Conservation (phyloP, 2,329 filamentous ascomycete genomes). For the Myotisia sp. region DNA sequence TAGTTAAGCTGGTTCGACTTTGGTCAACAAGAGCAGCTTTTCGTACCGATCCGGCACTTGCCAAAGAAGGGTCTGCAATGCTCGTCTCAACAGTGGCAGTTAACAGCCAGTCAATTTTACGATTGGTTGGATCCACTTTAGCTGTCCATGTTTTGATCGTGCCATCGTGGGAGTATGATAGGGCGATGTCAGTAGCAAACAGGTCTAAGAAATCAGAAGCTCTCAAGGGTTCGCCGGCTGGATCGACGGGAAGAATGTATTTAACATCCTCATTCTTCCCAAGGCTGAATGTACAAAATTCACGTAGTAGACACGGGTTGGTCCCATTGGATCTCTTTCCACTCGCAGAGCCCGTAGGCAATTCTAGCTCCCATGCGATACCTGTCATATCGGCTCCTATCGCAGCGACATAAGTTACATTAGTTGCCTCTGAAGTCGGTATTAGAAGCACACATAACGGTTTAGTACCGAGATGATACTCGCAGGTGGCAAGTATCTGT, state of each 20-base stretch:
- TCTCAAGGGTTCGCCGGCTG: conserved; percentile 58
- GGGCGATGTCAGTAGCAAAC: conserved; percentile 71
- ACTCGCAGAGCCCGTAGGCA: conserved; percentile 35
- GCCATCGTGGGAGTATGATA: conserved; percentile 66
- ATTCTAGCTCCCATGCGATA: conserved; percentile 62
- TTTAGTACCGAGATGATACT: conserved; percentile 51
- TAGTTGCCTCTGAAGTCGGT: conserved; percentile 42
- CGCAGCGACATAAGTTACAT: conserved; percentile 55
- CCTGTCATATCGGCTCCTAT: conserved; percentile 66
- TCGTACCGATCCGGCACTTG: conserved; percentile 71
- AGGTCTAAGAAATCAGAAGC: conserved; percentile 70
- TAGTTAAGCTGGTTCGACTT: conserved; percentile 59
- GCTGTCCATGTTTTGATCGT: conserved; percentile 75
- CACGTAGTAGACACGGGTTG: conserved; percentile 35
- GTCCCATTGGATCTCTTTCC: conserved; percentile 24
- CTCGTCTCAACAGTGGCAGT: conserved; percentile 72
- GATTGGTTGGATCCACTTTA: conserved; percentile 47
- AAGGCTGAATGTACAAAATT: conserved; percentile 60
- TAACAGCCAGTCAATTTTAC: conserved; percentile 61
- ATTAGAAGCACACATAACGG: conserved; percentile 68
- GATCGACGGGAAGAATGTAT: conserved; percentile 66
- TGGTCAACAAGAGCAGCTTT: conserved; percentile 74
- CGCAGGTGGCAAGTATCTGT: conserved; percentile 41
- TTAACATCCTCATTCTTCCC: conserved; percentile 39
- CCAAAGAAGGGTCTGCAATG: conserved; percentile 56